Conservation (phyloP, 805 yeast species). For the Schizosaccharomyces osmophilus region DNA sequence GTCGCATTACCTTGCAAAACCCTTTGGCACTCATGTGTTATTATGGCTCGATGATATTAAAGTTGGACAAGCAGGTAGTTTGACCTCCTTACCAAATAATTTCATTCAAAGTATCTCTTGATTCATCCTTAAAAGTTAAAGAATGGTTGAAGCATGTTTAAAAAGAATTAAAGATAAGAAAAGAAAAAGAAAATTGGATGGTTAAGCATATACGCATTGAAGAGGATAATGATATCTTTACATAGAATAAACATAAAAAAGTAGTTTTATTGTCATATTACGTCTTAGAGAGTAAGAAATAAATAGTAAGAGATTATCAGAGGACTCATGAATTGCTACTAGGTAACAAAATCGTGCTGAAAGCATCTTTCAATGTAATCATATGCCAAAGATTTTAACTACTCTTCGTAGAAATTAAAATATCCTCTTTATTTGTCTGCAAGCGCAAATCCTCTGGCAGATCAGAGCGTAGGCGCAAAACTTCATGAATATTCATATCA, state of each 20-base stretch:
- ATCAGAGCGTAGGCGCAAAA: neutral
- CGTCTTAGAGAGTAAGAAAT: too few relatives aligned
- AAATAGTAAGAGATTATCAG: too few relatives aligned
- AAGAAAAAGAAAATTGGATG: too few relatives aligned
- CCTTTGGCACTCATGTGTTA: neutral
- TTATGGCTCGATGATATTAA: neutral
- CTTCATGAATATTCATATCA: neutral
- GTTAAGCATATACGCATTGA: too few relatives aligned
- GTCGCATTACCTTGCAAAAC: neutral
- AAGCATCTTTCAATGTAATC: too few relatives aligned
- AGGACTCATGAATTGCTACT: too few relatives aligned
- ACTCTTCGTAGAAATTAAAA: neutral
- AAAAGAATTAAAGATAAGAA: too few relatives aligned
- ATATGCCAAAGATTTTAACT: neutral
- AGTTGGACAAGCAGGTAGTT: neutral
- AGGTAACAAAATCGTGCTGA: too few relatives aligned
- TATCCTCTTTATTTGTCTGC: neutral
- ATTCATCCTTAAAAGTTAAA: neutral
- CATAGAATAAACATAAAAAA: too few relatives aligned
- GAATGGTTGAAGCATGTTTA: too few relatives aligned
- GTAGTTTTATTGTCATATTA: too few relatives aligned
- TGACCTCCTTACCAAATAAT: neutral
- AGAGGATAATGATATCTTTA: too few relatives aligned
- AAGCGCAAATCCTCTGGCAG: neutral
- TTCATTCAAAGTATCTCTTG: neutral